Conservation (phyloP, 2,329 filamentous ascomycete species). For the Diaporthe caulivora region DNA sequence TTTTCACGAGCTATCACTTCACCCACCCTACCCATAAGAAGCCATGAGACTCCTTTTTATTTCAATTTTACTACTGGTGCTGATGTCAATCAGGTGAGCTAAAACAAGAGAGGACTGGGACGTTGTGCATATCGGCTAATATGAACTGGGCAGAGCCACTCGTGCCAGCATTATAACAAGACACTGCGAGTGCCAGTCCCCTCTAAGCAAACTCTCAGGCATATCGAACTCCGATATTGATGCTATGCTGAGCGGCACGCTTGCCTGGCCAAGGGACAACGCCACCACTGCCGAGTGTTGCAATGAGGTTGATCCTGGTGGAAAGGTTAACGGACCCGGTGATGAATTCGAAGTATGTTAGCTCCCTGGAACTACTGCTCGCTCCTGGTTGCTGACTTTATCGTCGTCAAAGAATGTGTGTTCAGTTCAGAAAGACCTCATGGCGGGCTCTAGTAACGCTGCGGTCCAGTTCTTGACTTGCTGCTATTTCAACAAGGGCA, state of each 20-base stretch:
- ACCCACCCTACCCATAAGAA: background rate
- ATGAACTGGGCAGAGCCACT: background rate
- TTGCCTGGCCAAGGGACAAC: conserved; percentile 9
- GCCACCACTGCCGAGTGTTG: background rate
- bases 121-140: background rate
- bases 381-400: background rate
- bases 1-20: too few species aligned
- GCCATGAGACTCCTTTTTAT: background rate
- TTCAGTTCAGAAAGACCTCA: background rate
- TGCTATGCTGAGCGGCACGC: background rate
- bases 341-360: background rate
- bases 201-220: background rate
- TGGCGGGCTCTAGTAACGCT: background rate
- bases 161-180: background rate
- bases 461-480: conserved; percentile 13
- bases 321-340: background rate
- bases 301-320: background rate
- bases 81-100: background rate
- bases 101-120: background rate
- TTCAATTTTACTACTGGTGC: accelerated
- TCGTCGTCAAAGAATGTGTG: background rate
- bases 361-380: accelerated
- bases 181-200: conserved; percentile 18
- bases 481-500: background rate
- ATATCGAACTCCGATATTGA: background rate